Conservation (phyloP, 202 grass and related monocot species). For the Carex sylvatica region DNA sequence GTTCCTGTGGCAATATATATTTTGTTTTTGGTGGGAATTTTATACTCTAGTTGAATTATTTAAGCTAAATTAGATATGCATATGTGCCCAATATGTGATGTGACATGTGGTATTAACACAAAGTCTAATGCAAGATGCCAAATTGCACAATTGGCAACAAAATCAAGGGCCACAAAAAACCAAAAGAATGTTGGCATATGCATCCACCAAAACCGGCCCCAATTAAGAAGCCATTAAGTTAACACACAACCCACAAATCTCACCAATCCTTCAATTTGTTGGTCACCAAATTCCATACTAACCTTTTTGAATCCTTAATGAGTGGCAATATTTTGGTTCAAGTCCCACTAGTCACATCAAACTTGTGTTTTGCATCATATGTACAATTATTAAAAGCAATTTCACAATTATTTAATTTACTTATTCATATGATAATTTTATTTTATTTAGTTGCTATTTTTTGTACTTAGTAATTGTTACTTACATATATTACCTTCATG, state of each 20-base stretch:
- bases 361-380: not conserved
- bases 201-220: slow-evolving; percentile 4
- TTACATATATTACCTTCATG: not conserved
- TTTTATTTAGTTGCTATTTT: not conserved
- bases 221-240: not conserved
- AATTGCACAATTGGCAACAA: not conserved
- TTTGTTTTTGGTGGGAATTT: no score
- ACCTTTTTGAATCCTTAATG: slow-evolving; percentile 12
- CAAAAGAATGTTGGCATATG: not conserved
- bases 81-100: not conserved
- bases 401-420: not conserved
- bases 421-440: not conserved
- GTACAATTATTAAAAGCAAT: not conserved
- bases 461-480: not conserved
- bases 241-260: slow-evolving; percentile 1
- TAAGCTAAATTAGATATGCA: not conserved
- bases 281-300: slow-evolving; percentile 17
- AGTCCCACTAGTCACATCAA: not conserved
- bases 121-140: not conserved
- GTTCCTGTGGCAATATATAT: not conserved
- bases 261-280: not conserved
- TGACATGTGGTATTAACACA: not conserved
- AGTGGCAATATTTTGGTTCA: not conserved
- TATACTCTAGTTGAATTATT: not conserved
- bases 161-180: not conserved